Percentiles rank a stretch among this genome's conserved stretches.
These are phyloP conservation scores for Saxophila tyrrhenica DNA, from an alignment of 495 filamentous ascomycete genomes.

Conservation along the genomic window DNA sequence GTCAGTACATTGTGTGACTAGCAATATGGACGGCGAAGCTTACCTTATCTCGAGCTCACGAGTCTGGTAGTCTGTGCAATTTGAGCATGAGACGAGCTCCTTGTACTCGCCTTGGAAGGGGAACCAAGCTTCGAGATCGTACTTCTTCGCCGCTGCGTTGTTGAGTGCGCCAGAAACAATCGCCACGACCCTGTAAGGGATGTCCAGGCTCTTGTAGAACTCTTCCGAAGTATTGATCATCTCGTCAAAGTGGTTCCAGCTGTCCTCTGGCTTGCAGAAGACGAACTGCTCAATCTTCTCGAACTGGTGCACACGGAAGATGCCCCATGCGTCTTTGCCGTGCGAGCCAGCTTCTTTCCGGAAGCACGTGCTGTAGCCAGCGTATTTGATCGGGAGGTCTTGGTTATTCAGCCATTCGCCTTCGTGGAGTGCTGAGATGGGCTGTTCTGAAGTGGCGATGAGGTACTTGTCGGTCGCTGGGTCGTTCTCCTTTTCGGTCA, in stretches of 20 bases:
- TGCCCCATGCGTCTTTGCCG: slow-evolving; percentile 94
- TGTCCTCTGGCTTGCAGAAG: slow-evolving; percentile 85
- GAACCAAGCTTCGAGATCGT: slow-evolving; percentile 95
- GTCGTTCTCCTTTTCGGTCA: slow-evolving; percentile 67
- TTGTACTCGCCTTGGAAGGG: slow-evolving; percentile 96
- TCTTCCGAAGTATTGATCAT: slow-evolving; percentile 88
- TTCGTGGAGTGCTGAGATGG: slow-evolving; percentile 80
- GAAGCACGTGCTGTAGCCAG: slow-evolving; percentile 89
- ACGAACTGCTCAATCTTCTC: slow-evolving; percentile 98
- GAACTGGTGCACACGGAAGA: slow-evolving; percentile 97
- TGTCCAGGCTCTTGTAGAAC: slow-evolving; percentile 79
- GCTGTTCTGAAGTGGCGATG: slow-evolving; percentile 95
- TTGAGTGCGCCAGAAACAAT: slow-evolving; percentile 94
- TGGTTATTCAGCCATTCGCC: slow-evolving; percentile 83
- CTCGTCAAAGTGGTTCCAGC: slow-evolving; percentile 82
- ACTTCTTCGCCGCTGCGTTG: slow-evolving; percentile 89
- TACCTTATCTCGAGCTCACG: slow-evolving; percentile 66
- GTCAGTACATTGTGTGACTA: too few relatives aligned
- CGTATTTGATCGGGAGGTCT: slow-evolving; percentile 84
- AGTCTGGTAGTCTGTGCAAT: slow-evolving; percentile 25
- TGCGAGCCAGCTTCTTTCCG: slow-evolving; percentile 86
- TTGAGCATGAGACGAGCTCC: slow-evolving; percentile 69
- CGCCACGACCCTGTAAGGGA: slow-evolving; percentile 81
- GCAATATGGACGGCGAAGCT: too few relatives aligned
- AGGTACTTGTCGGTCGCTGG: slow-evolving; percentile 87